Evolutionary conservation across 176 grass and related monocot genomes (phyloP).

Genomic region (Olyra latifolia): DNA sequence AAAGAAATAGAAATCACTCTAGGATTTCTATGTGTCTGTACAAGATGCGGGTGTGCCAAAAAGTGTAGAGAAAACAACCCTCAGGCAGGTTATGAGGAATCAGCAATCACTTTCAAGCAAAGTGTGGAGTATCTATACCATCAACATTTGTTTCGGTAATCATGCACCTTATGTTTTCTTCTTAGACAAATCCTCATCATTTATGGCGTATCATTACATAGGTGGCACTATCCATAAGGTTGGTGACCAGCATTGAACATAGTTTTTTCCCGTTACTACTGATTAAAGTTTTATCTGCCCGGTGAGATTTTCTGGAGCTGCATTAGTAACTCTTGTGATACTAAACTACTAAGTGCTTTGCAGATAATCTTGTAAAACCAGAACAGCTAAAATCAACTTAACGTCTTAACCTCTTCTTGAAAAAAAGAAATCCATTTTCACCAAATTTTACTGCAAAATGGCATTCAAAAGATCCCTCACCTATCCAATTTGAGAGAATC

Average conservation of each 20-base stretch:
- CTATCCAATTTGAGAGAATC: not conserved
- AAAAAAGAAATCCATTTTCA: not conserved
- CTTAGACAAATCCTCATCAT: not conserved
- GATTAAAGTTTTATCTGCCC: not conserved
- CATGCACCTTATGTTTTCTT: not conserved
- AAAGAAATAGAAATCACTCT: too few relatives aligned
- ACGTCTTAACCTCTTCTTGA: not conserved
- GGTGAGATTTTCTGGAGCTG: not conserved
- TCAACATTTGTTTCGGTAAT: not conserved
- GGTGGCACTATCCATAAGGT: not conserved
- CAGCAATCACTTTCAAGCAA: not conserved
- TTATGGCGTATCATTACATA: conserved; percentile 11
- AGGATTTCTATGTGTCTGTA: too few relatives aligned
- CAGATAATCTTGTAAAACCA: not conserved
- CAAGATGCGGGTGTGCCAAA: not conserved
- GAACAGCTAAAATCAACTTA: not conserved
- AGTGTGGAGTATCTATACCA: not conserved
- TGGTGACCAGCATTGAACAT: not conserved
- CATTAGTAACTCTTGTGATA: not conserved
- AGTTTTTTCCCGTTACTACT: not conserved
- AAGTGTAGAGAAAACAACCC: not conserved
- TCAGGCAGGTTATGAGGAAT: not conserved
- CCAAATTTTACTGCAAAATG: not conserved
- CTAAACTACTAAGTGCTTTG: not conserved
- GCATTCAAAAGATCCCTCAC: not conserved